phyloP scores from a whole-genome alignment of 495 filamentous ascomycete species.

The Tuber melanosporum region DNA sequence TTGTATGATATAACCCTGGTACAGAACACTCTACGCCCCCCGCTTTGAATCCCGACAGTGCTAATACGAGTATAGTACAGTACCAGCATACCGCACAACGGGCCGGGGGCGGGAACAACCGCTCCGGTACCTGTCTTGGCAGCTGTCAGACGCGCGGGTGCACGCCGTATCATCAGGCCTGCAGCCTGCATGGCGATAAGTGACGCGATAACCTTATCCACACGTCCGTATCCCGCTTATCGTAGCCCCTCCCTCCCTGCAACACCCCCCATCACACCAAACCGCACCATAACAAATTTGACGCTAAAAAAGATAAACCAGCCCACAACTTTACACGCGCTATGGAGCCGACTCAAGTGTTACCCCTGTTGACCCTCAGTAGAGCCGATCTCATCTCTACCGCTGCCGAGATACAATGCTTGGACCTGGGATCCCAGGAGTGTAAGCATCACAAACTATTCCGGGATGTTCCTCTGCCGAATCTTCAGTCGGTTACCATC shows the following conservation, averaged over 20 bases:
- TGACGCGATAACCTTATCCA: background rate
- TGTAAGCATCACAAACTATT: background rate
- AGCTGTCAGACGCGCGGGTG: background rate
- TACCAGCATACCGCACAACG: too few species aligned
- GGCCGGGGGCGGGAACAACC: background rate
- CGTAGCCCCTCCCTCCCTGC: conserved; percentile 2
- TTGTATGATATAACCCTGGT: too few species aligned
- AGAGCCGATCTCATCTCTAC: background rate
- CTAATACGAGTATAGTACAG: too few species aligned
- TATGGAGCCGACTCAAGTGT: background rate
- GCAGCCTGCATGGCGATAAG: background rate
- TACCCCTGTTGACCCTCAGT: background rate
- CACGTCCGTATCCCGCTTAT: background rate
- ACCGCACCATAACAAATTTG: background rate
- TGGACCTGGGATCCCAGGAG: background rate
- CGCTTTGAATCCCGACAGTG: too few species aligned
- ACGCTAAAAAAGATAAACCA: background rate
- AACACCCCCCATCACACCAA: background rate
- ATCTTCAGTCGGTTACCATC: background rate
- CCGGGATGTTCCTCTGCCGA: background rate
- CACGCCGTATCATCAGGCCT: background rate
- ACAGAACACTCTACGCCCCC: too few species aligned
- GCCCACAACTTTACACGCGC: background rate
- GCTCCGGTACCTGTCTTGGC: background rate
- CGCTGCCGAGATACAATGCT: background rate